These are phyloP conservation scores for Carex parvula DNA, from an alignment of 176 grass and related monocot genomes.

Conservation along the genomic window DNA sequence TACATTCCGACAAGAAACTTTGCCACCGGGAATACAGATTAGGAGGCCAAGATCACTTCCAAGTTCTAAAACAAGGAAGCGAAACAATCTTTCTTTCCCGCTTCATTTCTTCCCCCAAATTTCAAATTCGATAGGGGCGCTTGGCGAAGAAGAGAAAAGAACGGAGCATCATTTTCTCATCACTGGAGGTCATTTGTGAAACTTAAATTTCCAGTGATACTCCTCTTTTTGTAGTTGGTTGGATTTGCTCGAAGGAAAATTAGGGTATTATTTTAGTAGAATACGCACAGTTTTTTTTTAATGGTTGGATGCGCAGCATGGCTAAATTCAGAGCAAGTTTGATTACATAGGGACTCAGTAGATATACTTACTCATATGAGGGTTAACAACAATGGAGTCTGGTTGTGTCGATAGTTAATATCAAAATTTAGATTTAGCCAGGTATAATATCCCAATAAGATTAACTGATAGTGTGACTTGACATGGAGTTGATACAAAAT, in stretches of 20 bases:
- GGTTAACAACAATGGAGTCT: background rate
- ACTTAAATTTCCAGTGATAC: background rate
- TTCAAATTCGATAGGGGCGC: slow-evolving; percentile 20
- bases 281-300: background rate
- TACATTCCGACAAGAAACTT: background rate
- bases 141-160: background rate
- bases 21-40: background rate
- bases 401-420: background rate
- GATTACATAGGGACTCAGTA: background rate
- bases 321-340: background rate
- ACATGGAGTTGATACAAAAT: background rate
- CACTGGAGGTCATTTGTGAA: background rate
- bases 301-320: background rate
- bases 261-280: background rate
- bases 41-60: background rate
- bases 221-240: background rate
- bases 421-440: background rate
- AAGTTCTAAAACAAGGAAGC: background rate
- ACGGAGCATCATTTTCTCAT: background rate
- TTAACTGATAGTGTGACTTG: background rate
- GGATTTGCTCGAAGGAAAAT: background rate
- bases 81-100: background rate
- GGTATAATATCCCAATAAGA: background rate
- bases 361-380: background rate
- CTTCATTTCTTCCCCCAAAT: background rate